phyloP scores from a whole-genome alignment of 129 eudicot species.

The Apium graveolens region DNA sequence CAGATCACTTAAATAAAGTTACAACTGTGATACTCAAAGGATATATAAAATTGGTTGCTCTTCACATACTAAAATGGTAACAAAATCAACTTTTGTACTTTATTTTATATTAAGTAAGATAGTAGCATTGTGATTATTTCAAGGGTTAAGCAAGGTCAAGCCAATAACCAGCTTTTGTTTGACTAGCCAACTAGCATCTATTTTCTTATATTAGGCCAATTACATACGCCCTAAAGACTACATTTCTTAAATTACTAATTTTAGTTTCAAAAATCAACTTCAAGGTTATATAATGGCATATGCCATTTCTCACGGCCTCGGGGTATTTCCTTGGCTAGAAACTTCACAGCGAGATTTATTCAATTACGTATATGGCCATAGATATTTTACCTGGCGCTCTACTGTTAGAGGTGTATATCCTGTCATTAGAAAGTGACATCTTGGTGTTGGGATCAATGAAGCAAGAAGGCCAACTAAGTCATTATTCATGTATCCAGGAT shows the following conservation, averaged over 20 bases:
- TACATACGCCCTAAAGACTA: too few species aligned
- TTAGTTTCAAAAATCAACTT: background rate
- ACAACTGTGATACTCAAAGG: background rate
- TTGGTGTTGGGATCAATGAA: constrained; percentile 94
- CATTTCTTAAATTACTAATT: too few species aligned
- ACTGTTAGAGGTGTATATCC: constrained; percentile 98
- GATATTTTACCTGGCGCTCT: constrained; percentile 76
- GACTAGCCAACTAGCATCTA: too few species aligned
- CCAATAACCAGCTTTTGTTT: too few species aligned
- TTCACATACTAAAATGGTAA: background rate
- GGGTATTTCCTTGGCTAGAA: background rate
- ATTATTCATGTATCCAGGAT: constrained; percentile 98
- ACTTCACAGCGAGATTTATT: background rate
- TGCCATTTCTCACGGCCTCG: too few species aligned
- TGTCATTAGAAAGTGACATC: constrained; percentile 98
- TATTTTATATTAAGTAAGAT: background rate
- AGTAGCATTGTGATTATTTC: background rate
- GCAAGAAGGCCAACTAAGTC: constrained; percentile 99
- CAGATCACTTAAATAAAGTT: background rate
- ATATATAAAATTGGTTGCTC: background rate
- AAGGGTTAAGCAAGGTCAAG: background rate
- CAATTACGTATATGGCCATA: too few species aligned
- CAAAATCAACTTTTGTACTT: background rate
- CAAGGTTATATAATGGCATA: background rate
- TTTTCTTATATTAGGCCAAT: too few species aligned